These are phyloP conservation scores for Diospyros kaki DNA, from an alignment of 148 eudicot genomes.

Conservation along the genomic window DNA sequence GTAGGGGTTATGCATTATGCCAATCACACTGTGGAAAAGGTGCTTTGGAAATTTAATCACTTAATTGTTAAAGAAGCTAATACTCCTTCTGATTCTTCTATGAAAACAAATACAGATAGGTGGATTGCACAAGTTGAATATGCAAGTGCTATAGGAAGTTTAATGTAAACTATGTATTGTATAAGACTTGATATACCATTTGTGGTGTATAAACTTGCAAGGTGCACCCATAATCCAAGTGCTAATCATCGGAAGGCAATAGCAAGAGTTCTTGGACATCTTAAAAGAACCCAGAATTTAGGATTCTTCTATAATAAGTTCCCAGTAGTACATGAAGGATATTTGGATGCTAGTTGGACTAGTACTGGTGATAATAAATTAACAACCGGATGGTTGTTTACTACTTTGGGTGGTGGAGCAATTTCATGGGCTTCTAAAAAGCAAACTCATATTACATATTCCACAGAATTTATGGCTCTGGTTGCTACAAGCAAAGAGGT, in stretches of 20 bases:
- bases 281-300: not conserved
- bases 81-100: not conserved
- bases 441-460: not conserved
- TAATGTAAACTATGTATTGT: not conserved
- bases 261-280: not conserved
- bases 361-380: not conserved
- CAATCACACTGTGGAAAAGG: too few species aligned
- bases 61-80: not conserved
- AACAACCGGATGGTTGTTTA: not conserved
- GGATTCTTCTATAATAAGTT: not conserved
- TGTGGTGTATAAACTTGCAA: too few species aligned
- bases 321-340: not conserved
- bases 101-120: not conserved
- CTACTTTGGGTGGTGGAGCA: not conserved
- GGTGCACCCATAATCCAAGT: not conserved
- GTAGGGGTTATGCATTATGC: too few species aligned
- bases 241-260: not conserved
- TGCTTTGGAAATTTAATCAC: not conserved
- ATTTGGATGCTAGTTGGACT: conserved; percentile 2
- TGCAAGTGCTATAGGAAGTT: not conserved
- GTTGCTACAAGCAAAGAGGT: not conserved
- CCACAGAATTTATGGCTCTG: not conserved
- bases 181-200: not conserved
- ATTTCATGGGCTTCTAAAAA: not conserved
- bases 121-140: not conserved